Base-by-base conservation (phyloP, 768 basidiomycete genomes). In the Lactifluus subvellereus region DNA sequence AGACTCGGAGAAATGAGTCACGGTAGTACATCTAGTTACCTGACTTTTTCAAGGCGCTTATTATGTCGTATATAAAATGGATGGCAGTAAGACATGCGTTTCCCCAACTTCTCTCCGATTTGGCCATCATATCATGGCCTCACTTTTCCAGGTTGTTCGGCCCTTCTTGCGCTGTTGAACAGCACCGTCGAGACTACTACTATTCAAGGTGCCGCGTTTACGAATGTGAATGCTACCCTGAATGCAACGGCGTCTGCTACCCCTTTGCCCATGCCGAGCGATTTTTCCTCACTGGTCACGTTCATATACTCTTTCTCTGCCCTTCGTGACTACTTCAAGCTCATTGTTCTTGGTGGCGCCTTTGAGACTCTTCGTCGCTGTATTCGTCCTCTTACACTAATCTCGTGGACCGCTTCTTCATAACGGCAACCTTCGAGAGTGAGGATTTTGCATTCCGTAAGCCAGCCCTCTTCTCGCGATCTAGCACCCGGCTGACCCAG, bases 341-440 rank as follows among this genome's bases (percentile, higher is more conserved):
- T 91, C 59, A 67, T 88, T 57, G 69, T 85, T 22, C 72, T 89
- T 40, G 88, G 89, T 55, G 82, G 84, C 16, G 66, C 80, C 35
- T 69, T 91, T 50, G 89, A 89, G 70, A 80, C 77, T 0, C 76
- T 76, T 40, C 81, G 88, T 8, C 81, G 86, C 6, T 79, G 11
- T 71, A 77, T 2, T 73, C 77, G 42, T 64, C 74, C 1, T 48
- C 75, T 4, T 88, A 84, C 76, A 61, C 72, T 30, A 74, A 72
- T 37, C 27, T 81, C 37, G 73, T 79, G 65, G 75, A 79, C 43
- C 79, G 81, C 8, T 81, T 88, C 69, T 85, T 84, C 71, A 73
- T 90, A 53, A 87, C 84, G 0, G 85, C 83, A 2, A 75, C 73
- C 37, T 85, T 89, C 57, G 78, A 84, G 1, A 81, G 84, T 5